These are phyloP conservation scores for Lactarius quietus DNA, from an alignment of 768 basidiomycete genomes.

Conservation along the genomic window DNA sequence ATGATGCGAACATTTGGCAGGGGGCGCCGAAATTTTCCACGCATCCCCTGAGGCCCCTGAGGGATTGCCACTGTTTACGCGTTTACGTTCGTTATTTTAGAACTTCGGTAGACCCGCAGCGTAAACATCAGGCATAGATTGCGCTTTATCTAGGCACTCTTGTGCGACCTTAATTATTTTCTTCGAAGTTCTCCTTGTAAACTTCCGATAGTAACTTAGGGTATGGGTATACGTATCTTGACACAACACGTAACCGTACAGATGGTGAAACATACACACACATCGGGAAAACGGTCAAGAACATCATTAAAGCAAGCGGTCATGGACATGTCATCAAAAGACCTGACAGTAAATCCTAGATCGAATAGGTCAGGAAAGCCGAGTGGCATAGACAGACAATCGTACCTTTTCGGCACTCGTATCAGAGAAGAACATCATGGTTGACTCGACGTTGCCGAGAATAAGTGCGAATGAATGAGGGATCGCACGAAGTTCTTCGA, in stretches of 20 bases:
- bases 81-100: no score
- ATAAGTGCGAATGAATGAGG: conserved; percentile 22
- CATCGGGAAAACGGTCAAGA: background rate
- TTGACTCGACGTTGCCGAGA: conserved; percentile 11
- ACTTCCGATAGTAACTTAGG: background rate
- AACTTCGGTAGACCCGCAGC: no score
- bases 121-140: background rate
- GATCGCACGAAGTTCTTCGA: conserved; percentile 25
- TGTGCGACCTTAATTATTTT: background rate
- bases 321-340: conserved; percentile 22
- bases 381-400: background rate
- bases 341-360: conserved; percentile 16
- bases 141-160: background rate
- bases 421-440: conserved; percentile 23
- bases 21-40: no score
- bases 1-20: no score
- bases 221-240: background rate
- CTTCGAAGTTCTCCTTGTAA: background rate
- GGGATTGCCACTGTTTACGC: no score
- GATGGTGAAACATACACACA: background rate
- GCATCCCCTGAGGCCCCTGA: no score
- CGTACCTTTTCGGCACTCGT: conserved; percentile 19
- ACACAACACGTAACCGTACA: background rate
- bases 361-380: background rate
- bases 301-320: background rate